Conservation (phyloP, 495 filamentous ascomycete species). For the Penicillium lividum region DNA sequence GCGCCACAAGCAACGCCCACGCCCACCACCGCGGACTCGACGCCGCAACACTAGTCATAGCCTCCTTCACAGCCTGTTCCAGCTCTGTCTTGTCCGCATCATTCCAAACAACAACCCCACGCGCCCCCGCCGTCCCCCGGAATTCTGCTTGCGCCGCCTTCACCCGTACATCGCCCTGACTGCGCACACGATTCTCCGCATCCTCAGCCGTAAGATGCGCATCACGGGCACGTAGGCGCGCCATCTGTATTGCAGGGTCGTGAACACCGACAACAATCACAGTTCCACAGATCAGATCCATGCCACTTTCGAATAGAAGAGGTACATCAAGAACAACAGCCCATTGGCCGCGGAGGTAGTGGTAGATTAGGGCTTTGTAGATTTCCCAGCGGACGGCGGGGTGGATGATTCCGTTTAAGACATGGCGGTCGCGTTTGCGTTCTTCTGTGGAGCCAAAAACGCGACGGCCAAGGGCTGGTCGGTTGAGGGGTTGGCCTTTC, state of each 20-base stretch:
- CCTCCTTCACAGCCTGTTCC: constrained; percentile 59
- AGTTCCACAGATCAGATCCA: constrained; percentile 78
- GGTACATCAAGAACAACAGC: constrained; percentile 93
- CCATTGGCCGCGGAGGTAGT: constrained; percentile 73
- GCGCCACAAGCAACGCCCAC: constrained; percentile 67
- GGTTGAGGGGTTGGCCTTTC: constrained; percentile 73
- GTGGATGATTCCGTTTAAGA: constrained; percentile 89
- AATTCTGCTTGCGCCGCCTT: constrained; percentile 74
- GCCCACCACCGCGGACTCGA: constrained; percentile 79
- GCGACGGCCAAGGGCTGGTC: constrained; percentile 77
- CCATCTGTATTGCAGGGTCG: constrained; percentile 76
- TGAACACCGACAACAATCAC: constrained; percentile 83
- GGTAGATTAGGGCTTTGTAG: constrained; percentile 61
- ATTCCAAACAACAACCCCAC: constrained; percentile 85
- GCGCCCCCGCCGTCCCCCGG: constrained; percentile 52
- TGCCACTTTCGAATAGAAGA: constrained; percentile 80
- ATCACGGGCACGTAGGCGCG: constrained; percentile 71
- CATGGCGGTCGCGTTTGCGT: constrained; percentile 62
- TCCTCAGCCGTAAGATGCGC: constrained; percentile 70
- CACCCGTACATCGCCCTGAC: constrained; percentile 78
- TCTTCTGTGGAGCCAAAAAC: constrained; percentile 78
- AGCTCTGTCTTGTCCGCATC: constrained; percentile 71
- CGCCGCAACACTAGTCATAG: constrained; percentile 59
- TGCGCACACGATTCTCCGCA: constrained; percentile 75
- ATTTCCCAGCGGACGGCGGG: constrained; percentile 80